Base-by-base conservation (phyloP, 192 early-diverging fungal species). In the Linnemannia elongata region DNA sequence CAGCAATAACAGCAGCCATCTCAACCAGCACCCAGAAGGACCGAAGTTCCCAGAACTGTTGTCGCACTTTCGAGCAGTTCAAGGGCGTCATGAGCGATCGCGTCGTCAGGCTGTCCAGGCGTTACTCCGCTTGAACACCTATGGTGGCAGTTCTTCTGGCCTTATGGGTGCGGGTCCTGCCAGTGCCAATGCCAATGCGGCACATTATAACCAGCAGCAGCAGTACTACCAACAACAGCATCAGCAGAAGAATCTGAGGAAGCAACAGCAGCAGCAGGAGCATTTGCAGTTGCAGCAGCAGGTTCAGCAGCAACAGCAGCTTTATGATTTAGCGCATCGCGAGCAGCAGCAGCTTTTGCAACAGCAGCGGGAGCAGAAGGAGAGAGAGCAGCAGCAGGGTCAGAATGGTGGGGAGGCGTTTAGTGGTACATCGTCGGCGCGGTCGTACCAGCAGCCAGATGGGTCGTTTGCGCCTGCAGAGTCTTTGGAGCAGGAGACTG, bases 61-160 rank as follows among this genome's bases (percentile, higher is more conserved):
- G 27, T 82, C 86, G 15, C 96, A 97, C 76, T 97, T 97, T 76
- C 91, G 92, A 54, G 69, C 85, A 27, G 95, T 96, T 27, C 96
- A 97, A 74, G 69, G 77, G 3, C 90, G 93, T 27, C 96, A 97
- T 88, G 96, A 97, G 75, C 91, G 93, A 38, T 88, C 83, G n/a
- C 89, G 95, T 12, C 90, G 91, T 52, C 87, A 91, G 69, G 89
- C 91, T 79, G 78, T 78, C 3, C 78, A 82, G 42, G 74, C 81
- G 2, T 68, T 82, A n/a, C 39, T 81, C n/a, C 45, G 80, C 13
- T 30, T 73, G 8, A 85, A 81, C 44, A 89, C 83, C 0, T 82
- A 83, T 63, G 80, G 88, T 9, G 79, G 60, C 52, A 69, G 45
- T 55, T 69, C 45, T 39, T 76, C 81, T 18, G 82, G 81, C 0